Base-by-base conservation (phyloP, 768 basidiomycete species). In the Infundibulicybe gibba region DNA sequence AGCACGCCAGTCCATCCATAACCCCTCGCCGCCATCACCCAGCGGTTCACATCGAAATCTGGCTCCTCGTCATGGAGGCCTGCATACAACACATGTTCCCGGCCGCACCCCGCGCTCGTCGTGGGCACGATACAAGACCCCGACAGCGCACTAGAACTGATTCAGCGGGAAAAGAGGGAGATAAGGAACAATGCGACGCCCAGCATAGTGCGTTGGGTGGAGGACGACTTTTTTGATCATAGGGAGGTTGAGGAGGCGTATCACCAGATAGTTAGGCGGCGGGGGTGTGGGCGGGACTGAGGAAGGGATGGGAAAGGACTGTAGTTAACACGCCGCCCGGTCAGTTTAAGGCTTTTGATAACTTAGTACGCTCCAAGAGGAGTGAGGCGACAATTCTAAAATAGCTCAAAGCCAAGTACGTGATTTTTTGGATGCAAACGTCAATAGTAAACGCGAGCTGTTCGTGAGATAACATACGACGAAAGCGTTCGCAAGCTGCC, bases 1-100 rank as follows among this genome's bases (percentile, higher is more conserved):
- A 6, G 75, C 72, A 3, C 76, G 76, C 6, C 88, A 90, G 57
- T 75, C 74, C 1, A 67, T 65, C 13, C 75, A 84, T 40, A 88
- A 90, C 59, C 88, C 90, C 72, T 90, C 11, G 83, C 85, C 1
- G 80, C 82, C 6, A 89, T 91, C 53, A 85, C 81, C 8, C 71
- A 77, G 34, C 79, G 83, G 50, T 74, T 90, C 5, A 71, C 80
- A 8, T 65, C 74, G 0, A 72, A 71, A 16, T 44, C 66, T 1
- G 54, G 65, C 14, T 50, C 61, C n/a, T 54, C 66, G 16, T 21
- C 31, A 54, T 49, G 44, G 34, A 35, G 49, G 45, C 20, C 62
- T 45, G 21, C 54, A 49, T 40, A 59, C 50, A 34, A 53, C 32
- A 21, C 61, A 41, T 50, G 25, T 41, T 54, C 20, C 3, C 51